These are phyloP conservation scores for Zygotorulaspora danielsina DNA, from an alignment of 805 yeast genomes.

Conservation along the genomic window DNA sequence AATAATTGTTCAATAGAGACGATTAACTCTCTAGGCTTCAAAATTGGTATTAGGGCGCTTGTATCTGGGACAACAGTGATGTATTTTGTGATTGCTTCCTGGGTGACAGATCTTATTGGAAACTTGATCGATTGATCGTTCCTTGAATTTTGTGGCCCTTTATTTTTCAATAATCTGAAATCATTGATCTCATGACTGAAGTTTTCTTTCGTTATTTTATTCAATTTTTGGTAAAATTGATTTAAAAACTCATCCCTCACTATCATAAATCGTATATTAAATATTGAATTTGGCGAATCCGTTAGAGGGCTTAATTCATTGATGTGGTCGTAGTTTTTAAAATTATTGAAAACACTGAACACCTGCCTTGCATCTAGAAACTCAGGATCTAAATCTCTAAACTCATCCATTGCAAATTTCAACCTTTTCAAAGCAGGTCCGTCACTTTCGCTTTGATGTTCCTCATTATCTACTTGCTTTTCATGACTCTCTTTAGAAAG, in stretches of 20 bases:
- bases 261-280: slow-evolving; percentile 20
- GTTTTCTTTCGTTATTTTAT: slow-evolving; percentile 12
- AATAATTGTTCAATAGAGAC: slow-evolving; percentile 22
- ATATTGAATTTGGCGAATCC: slow-evolving; percentile 26
- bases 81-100: slow-evolving; percentile 22
- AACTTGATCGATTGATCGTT: slow-evolving; percentile 16
- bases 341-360: slow-evolving; percentile 18
- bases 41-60: slow-evolving; percentile 23
- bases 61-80: slow-evolving; percentile 21
- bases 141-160: slow-evolving; percentile 7
- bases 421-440: slow-evolving; percentile 8
- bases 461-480: slow-evolving; percentile 3
- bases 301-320: slow-evolving; percentile 14
- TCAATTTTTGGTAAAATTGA: slow-evolving; percentile 18
- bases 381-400: slow-evolving; percentile 30
- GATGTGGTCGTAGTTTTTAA: slow-evolving; percentile 6
- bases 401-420: slow-evolving; percentile 17
- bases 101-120: slow-evolving; percentile 21
- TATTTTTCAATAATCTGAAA: slow-evolving; percentile 15
- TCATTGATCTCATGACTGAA: slow-evolving; percentile 14
- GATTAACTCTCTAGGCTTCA: slow-evolving; percentile 24
- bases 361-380: slow-evolving; percentile 25
- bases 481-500: slow-evolving; percentile 5
- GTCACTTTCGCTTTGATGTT: slow-evolving; percentile 6
- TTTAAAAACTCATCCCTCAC: slow-evolving; percentile 26